Evolutionary conservation across 2,329 filamentous ascomycete species (phyloP), one percentile per base, ranked within the genome.

Genomic region (Lecanicillium sp.): DNA sequence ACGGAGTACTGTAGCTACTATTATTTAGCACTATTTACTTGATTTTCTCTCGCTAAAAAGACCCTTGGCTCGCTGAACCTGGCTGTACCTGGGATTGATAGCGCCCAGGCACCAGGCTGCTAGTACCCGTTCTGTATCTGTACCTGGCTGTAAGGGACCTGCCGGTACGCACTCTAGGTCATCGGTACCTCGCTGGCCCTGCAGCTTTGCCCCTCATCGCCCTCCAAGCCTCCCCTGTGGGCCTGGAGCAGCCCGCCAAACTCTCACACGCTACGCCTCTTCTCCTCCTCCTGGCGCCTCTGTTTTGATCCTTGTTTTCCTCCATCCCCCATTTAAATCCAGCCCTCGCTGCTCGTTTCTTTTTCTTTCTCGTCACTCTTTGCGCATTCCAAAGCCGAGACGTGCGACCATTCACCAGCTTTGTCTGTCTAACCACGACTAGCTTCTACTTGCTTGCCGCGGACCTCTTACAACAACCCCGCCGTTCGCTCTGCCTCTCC

Each of bases 271-370:
- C 37, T 35, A 33, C 37, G 27, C 37, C 38, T 40, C 36, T 29
- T 39, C 35, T 40, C 26, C 7, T 7, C 7, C 26, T 29, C 44
- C 47, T 40, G 23, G 32, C 33, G 48, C 26, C 29, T 30, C 24
- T 49, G 48, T 49, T 49, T 44, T 49, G 41, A 49, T 49, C 48
- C 48, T 29, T 35, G 48, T 49, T 49, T 39, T 40, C 24, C 36
- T 29, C 23, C 41, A 40, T 35, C 29, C 29, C 12, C 41, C n/a
- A n/a, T 19, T 37, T 36, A 15, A 37, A 43, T 36, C 38, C 19
- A 20, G 23, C 37, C 38, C 15, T 6, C 24, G 20, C 37, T 32
- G 15, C n/a, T 48, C 30, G 32, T 23, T 37, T 42, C 19, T 14
- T 23, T 20, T 15, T 41, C 37, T 33, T 29, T 40, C 38, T 27